These are phyloP conservation scores for Candida bentonensis DNA, from an alignment of 805 yeast species.

Conservation along the genomic window DNA sequence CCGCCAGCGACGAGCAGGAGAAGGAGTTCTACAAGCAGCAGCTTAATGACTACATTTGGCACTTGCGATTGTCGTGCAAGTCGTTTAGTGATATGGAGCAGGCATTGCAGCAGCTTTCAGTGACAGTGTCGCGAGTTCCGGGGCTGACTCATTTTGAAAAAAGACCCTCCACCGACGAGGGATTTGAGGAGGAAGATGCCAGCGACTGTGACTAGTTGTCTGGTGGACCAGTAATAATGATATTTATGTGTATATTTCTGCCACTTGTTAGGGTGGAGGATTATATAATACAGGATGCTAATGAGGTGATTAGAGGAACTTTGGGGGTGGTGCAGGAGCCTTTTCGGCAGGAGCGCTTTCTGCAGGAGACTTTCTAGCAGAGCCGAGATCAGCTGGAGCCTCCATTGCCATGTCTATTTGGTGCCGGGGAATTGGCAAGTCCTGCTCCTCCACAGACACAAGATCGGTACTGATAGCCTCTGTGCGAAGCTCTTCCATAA, in stretches of 20 bases:
- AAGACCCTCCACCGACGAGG: neutral
- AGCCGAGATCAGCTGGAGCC: conserved; percentile 1
- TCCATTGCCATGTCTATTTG: no score
- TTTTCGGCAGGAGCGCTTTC: neutral
- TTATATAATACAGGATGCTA: neutral
- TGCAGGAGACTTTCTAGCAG: neutral
- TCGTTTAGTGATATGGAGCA: conserved; percentile 67
- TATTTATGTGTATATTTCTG: neutral
- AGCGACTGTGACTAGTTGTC: neutral
- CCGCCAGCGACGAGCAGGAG: conserved; percentile 44
- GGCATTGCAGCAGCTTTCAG: conserved; percentile 59
- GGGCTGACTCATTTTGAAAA: conserved; percentile 8
- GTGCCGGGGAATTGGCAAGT: conserved; percentile 3
- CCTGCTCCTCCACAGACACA: conserved; percentile 15
- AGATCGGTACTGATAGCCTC: neutral
- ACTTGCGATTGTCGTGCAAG: conserved; percentile 56
- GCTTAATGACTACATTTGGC: conserved; percentile 64
- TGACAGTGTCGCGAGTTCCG: conserved; percentile 62
- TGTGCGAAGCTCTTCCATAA: conserved; percentile 16
- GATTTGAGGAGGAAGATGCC: conserved; percentile 3
- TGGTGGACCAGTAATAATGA: neutral
- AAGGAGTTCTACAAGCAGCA: conserved; percentile 49
- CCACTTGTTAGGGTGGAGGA: neutral
- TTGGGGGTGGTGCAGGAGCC: conserved; percentile 1
- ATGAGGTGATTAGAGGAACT: neutral